Evolutionary conservation across 805 yeast species (phyloP), one percentile per base, ranked within the genome.

Genomic region (Hanseniaspora clermontiae): DNA sequence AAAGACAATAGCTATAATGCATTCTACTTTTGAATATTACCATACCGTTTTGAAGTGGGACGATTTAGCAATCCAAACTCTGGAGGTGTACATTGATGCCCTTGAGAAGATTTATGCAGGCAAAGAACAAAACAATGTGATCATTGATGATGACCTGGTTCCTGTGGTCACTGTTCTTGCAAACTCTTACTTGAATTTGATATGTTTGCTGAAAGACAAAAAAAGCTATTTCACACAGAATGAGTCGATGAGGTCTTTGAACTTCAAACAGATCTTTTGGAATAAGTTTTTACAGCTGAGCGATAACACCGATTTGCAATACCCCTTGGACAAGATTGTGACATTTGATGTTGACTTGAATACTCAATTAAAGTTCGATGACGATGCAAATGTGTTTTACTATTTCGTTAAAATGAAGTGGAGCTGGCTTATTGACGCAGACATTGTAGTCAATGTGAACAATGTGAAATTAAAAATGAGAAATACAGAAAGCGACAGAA

Each of bases 61-160:
- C 51, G 67, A 71, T 47, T 79, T 88, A 64, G 86, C 95, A 0
- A 75, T 80, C 6, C 69, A 76, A n/a, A 68, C 91, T 17, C 72
- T 87, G 40, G 80, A 79, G 61, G 72, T 82, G 1, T 88, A 83
- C 64, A 75, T 86, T 32, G 80, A 80, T 42, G 87, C 95, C 62
- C 72, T 89, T 39, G 79, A 59, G 11, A 63, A 50, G 14, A 17
- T 55, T 2, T 37, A 45, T 14, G 5, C 10, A 1, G 17, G 47
- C 6, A 31, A 47, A 9, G n/a, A 19, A 2, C n/a, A n/a, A 1
- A 55, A 51, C 6, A 49, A 55, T 27, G 57, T 69, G 12, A 59
- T 61, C 5, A 61, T 67, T 17, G 67, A 64, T 43, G 66, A 59
- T 4, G 65, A 65, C 45, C 32, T 58, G 2, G 62, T 68, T 11